phyloP scores from a whole-genome alignment of 352 stramenopile genomes.

The Phytophthora vignae region DNA sequence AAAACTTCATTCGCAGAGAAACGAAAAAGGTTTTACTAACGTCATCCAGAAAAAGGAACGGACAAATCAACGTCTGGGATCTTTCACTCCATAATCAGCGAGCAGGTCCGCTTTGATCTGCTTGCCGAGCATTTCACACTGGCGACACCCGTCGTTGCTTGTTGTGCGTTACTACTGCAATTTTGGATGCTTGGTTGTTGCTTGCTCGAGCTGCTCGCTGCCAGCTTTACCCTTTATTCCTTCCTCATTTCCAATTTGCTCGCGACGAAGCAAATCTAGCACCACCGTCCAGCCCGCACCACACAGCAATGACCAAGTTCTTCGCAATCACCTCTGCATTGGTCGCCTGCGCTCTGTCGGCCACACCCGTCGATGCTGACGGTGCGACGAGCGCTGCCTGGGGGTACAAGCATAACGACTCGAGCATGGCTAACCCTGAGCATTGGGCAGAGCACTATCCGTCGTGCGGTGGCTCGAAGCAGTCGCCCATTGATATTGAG shows the following conservation, averaged over 20 bases:
- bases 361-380: constrained; percentile 1
- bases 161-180: constrained; percentile 6
- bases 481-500: constrained; percentile 42
- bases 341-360: constrained; percentile 10
- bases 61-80: constrained; percentile 21
- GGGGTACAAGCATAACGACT: constrained; percentile 21
- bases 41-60: background rate
- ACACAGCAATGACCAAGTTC: constrained; percentile 24
- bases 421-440: constrained; percentile 13
- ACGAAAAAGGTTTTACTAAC: constrained; percentile 3
- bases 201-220: constrained; percentile 16
- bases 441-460: constrained; percentile 21
- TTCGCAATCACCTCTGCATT: constrained; percentile 16
- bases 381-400: constrained; percentile 1
- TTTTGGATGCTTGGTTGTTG: constrained; percentile 1
- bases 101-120: background rate
- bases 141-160: constrained; percentile 3
- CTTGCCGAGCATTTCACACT: background rate
- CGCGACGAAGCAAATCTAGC: constrained; percentile 13
- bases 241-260: constrained; percentile 32
- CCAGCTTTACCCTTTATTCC: constrained; percentile 4
- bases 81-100: constrained; percentile 6
- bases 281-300: background rate
- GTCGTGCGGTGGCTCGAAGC: constrained; percentile 29
- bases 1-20: background rate